Evolutionary conservation across 495 filamentous ascomycete genomes (phyloP).

Genomic region (Symbiotaphrina buchneri): DNA sequence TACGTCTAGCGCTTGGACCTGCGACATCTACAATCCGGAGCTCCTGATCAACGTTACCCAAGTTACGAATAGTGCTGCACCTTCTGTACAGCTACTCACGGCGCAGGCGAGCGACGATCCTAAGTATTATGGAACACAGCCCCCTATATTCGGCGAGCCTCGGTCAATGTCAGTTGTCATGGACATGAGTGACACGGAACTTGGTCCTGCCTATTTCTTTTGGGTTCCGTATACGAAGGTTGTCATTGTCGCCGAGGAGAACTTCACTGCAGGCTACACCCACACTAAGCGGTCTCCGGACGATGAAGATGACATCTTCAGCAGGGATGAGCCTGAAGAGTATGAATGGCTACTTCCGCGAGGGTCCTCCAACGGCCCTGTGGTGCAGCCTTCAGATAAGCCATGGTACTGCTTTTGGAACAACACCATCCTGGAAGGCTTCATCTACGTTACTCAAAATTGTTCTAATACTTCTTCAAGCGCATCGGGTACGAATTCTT

Average conservation of each 20-base stretch:
- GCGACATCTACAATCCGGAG: slow-evolving; percentile 9
- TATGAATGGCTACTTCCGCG: no score
- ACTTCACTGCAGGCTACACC: slow-evolving; percentile 12
- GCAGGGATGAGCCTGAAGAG: not conserved
- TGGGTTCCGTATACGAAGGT: slow-evolving; percentile 53
- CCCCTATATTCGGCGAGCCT: slow-evolving; percentile 27
- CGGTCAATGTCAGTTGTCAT: slow-evolving; percentile 34
- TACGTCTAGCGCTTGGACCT: slow-evolving; percentile 50
- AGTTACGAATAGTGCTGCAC: not conserved
- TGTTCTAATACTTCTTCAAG: slow-evolving; percentile 19
- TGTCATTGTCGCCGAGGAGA: slow-evolving; percentile 42
- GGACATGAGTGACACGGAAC: slow-evolving; percentile 33
- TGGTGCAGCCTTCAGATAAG: slow-evolving; percentile 33
- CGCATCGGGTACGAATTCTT: slow-evolving; percentile 7
- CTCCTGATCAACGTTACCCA: not conserved
- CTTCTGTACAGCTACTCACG: not conserved
- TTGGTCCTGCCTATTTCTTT: slow-evolving; percentile 61
- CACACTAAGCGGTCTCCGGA: slow-evolving; percentile 5
- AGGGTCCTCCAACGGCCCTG: no score
- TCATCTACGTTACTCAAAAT: slow-evolving; percentile 49
- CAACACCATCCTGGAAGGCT: slow-evolving; percentile 53
- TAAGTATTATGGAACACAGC: slow-evolving; percentile 45
- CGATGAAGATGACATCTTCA: slow-evolving; percentile 12
- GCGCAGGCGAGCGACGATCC: not conserved
- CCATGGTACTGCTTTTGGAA: slow-evolving; percentile 89